Base-by-base conservation (phyloP, 805 yeast genomes). In the Candida ovalis region DNA sequence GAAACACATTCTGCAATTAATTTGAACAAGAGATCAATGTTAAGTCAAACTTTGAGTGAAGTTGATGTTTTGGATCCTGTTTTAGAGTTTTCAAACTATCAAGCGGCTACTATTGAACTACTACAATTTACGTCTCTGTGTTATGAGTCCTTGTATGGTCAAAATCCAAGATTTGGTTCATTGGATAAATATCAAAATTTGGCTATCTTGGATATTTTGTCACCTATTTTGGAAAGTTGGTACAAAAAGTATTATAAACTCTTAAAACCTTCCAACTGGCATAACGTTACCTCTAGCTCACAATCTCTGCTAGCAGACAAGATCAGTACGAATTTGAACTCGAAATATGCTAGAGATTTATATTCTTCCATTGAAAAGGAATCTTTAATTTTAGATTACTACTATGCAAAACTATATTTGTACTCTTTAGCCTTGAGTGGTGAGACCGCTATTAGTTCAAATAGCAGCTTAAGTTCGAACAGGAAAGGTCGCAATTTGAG, bases 1-100 rank as follows among this genome's bases (percentile, higher is more conserved):
- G 98, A 91, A 63, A 83, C 89, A 18, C 80, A 84, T 55, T 77
- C 90, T 3, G 91, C 96, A 1, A 80, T 88, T 78, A 84, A 89
- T 58, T 73, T 89, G 58, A 88, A 90, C 40, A 76, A 91, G 53
- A 69, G 88, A 57, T 81, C 94, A 33, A 87, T 86, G 86, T 69
- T 91, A 51, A 76, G 86, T 1, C 86, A 84, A 52, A 80, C 89
- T 3, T 67, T 86, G 39, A 77, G 82, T 24, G 96, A 86, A 56
- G 76, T 84, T 17, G 84, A 81, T 47, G 59, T 82, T 21, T 51
- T 54, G 41, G 61, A 60, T 37, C 46, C 68, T 17, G 49, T 54
- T 4, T 64, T 85, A 39, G 74, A 72, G 42, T 86, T 90, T 56
- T 77, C 88, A 0, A 60, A 62, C 10, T 65, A 74, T 23, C 96